Evolutionary conservation across 805 yeast species (phyloP), one percentile per base, ranked within the genome.

Genomic region (Myxozyma geophila): DNA sequence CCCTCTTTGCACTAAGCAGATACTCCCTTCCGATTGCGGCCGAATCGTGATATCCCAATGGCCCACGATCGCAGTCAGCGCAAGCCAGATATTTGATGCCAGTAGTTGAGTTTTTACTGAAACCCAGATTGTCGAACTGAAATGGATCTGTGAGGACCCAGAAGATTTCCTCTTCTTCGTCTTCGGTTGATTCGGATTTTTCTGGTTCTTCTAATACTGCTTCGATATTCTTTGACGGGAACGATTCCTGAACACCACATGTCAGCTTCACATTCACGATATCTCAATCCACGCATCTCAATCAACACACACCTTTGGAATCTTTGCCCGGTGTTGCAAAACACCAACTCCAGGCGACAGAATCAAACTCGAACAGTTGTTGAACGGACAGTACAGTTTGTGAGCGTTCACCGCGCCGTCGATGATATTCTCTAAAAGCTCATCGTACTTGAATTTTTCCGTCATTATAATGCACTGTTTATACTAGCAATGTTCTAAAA

Each of bases 31-130:
- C 49, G n/a, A 28, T 17, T 10, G 17, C 17, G 37, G 19, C 21
- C 23, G 55, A n/a, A 53, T 62, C 67, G 54, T 55, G 67, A 43
- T 68, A 68, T 10, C 71, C 71, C 51, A 68, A 37, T 17, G 71
- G 71, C 9, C 71, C 71, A 21, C 66, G 66, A 52, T 68, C 71
- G 53, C 71, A 68, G 37, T 68, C 71, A 12, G 70, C 71, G 44
- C 71, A 68, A 12, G 71, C 68, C 8, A 68, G 64, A 40, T 58
- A 67, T 44, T 67, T 67, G 48, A 67, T 56, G 6, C 70, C 70
- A 15, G 61, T 48, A 2, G 62, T 47, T 15, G 66, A 54, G 36
- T 58, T 58, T 23, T 64, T 67, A 43, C 64, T 59, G 58, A 68
- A 68, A 13, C 71, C 70, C 21, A 68, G 50, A 54, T 68, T 68